Evolutionary conservation across 2,329 filamentous ascomycete genomes (phyloP).

Genomic region (Colletotrichum viniferum): DNA sequence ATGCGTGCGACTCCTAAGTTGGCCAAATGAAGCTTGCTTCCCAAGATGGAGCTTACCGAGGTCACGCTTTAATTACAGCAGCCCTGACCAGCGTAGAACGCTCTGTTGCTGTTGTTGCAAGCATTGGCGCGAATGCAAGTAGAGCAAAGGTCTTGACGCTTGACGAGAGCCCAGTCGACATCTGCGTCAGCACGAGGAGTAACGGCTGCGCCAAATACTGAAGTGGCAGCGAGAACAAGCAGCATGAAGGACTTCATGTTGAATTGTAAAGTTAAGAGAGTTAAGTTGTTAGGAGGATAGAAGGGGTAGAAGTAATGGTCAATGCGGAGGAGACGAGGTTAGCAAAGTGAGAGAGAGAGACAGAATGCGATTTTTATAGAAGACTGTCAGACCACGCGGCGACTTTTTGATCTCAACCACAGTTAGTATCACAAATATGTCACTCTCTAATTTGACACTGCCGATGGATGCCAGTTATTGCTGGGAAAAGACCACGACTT

Average conservation of each 20-base stretch:
- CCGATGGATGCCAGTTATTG: too few relatives aligned
- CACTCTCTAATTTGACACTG: too few relatives aligned
- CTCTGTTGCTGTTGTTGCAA: neutral
- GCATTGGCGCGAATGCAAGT: neutral
- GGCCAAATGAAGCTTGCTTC: neutral
- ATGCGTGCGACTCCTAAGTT: neutral
- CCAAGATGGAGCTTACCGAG: neutral
- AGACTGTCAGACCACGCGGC: fast-evolving
- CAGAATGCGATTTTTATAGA: neutral
- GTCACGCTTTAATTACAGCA: fast-evolving
- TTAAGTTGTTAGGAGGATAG: neutral
- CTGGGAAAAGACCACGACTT: too few relatives aligned
- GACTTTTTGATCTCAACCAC: too few relatives aligned
- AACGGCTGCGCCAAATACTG: neutral
- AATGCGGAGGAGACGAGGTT: neutral
- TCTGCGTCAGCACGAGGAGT: neutral
- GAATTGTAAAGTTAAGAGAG: neutral
- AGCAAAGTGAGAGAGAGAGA: neutral
- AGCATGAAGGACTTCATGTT: neutral
- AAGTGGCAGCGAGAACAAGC: neutral
- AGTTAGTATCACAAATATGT: fast-evolving
- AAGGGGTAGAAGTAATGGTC: fast-evolving
- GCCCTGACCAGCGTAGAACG: neutral
- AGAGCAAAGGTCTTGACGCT: neutral
- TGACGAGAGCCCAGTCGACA: neutral